Percentiles rank a stretch among this genome's conserved stretches.
Evolutionary conservation across 306 rosid species (phyloP).

Genomic region (Quercus parvula): DNA sequence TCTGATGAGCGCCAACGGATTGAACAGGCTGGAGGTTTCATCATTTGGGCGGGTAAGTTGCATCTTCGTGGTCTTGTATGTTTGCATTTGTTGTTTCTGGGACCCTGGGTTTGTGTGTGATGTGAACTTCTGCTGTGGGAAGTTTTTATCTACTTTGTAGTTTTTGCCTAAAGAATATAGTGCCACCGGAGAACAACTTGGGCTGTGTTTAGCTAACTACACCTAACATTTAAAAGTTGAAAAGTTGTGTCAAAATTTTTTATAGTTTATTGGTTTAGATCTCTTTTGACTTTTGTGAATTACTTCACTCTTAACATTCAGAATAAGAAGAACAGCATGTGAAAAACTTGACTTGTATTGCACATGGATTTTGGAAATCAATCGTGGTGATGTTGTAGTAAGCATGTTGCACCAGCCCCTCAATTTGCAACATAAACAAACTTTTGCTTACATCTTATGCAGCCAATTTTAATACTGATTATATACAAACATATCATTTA

Average conservation of each 20-base stretch:
- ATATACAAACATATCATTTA: too few species aligned
- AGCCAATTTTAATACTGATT: too few species aligned
- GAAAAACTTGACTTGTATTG: too few species aligned
- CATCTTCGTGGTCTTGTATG: conserved; percentile 3
- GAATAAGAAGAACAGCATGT: background rate
- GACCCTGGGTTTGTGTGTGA: background rate
- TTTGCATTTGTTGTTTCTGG: background rate
- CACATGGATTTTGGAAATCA: too few species aligned
- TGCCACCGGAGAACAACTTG: background rate
- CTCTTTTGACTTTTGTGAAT: background rate
- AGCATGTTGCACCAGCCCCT: too few species aligned
- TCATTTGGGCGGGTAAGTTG: conserved; percentile 79
- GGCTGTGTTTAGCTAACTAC: background rate
- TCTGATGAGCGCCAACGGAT: conserved; percentile 81
- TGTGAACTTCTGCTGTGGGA: background rate
- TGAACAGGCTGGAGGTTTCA: conserved; percentile 87
- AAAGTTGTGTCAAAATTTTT: background rate
- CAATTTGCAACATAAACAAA: too few species aligned
- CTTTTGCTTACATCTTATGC: too few species aligned
- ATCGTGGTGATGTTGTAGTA: too few species aligned
- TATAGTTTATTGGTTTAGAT: background rate
- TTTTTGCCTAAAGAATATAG: background rate
- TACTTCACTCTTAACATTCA: background rate
- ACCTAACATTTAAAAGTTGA: background rate
- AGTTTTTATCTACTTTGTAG: background rate